These are phyloP conservation scores for Lophiostoma macrostomum DNA, from an alignment of 495 filamentous ascomycete genomes.

Conservation along the genomic window DNA sequence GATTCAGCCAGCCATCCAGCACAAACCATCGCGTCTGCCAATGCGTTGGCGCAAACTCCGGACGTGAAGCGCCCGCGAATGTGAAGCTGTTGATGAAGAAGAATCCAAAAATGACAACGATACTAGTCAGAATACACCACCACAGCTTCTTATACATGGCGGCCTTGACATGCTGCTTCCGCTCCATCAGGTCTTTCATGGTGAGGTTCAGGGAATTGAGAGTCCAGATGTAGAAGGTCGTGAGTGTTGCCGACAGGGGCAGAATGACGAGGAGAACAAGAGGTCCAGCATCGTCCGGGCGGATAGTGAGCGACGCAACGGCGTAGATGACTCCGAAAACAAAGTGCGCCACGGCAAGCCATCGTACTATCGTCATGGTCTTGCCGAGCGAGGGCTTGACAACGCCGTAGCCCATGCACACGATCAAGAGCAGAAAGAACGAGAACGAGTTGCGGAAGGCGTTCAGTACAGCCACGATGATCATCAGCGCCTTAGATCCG, in stretches of 20 bases:
- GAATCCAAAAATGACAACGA: constrained; percentile 94
- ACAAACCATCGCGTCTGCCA: constrained; percentile 98
- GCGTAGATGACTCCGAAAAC: constrained; percentile 93
- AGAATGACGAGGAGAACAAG: constrained; percentile 94
- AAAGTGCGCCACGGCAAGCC: constrained; percentile 87
- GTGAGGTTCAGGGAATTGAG: constrained; percentile 91
- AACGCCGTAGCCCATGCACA: constrained; percentile 99
- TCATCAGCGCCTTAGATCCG: constrained; percentile 80
- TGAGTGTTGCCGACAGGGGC: constrained; percentile 86
- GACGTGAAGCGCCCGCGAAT: constrained; percentile 76
- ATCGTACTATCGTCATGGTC: constrained; percentile 92
- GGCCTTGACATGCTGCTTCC: constrained; percentile 90
- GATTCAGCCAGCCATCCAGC: constrained; percentile 93
- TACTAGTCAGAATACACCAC: constrained; percentile 92
- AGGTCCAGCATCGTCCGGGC: constrained; percentile 77
- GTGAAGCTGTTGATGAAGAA: constrained; percentile 94
- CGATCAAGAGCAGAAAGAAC: constrained; percentile 97
- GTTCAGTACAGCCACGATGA: constrained; percentile 87
- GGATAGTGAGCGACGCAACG: constrained; percentile 82
- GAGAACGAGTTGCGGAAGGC: constrained; percentile 95
- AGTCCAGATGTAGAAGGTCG: constrained; percentile 98
- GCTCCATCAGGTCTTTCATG: constrained; percentile 89
- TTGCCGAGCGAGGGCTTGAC: constrained; percentile 91
- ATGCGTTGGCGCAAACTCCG: constrained; percentile 88
- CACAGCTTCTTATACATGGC: constrained; percentile 98